These are phyloP conservation scores for Halophytophthora batemanensis DNA, from an alignment of 352 stramenopile species.

Conservation along the genomic window DNA sequence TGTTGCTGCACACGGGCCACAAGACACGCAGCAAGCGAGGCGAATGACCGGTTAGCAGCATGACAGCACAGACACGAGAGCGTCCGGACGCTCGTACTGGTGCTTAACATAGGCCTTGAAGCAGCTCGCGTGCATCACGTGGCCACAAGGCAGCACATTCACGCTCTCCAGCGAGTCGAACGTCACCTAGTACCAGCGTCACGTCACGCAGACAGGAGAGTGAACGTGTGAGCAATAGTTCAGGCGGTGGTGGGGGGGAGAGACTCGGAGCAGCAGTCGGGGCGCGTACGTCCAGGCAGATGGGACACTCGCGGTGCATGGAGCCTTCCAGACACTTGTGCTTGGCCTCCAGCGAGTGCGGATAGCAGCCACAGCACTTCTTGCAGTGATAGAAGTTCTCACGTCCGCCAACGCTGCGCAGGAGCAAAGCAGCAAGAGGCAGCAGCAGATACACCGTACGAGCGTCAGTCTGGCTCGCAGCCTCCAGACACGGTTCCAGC, in stretches of 20 bases:
- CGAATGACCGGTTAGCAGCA: not conserved
- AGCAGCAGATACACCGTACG: not conserved
- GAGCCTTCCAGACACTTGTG: conserved; percentile 79
- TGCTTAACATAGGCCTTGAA: conserved; percentile 63
- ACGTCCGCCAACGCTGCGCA: conserved; percentile 57
- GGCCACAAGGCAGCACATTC: conserved; percentile 67
- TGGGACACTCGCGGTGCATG: conserved; percentile 80
- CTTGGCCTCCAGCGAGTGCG: conserved; percentile 59
- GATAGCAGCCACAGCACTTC: conserved; percentile 79
- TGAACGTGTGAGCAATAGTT: not conserved
- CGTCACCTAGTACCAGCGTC: conserved; percentile 31
- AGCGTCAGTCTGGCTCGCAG: not conserved
- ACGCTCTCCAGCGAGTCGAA: conserved; percentile 75
- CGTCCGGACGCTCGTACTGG: conserved; percentile 25
- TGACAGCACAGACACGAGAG: conserved; percentile 5
- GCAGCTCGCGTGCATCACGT: conserved; percentile 73
- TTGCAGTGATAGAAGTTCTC: conserved; percentile 82
- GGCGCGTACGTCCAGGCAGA: conserved; percentile 64
- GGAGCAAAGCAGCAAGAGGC: not conserved
- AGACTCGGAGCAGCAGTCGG: not conserved
- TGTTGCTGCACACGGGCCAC: conserved; percentile 31
- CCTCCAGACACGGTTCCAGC: not conserved
- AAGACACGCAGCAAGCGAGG: not conserved
- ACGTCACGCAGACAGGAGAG: not conserved
- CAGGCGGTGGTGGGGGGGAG: not conserved